phyloP scores from a whole-genome alignment of 768 basidiomycete species.

The Russula virescens region DNA sequence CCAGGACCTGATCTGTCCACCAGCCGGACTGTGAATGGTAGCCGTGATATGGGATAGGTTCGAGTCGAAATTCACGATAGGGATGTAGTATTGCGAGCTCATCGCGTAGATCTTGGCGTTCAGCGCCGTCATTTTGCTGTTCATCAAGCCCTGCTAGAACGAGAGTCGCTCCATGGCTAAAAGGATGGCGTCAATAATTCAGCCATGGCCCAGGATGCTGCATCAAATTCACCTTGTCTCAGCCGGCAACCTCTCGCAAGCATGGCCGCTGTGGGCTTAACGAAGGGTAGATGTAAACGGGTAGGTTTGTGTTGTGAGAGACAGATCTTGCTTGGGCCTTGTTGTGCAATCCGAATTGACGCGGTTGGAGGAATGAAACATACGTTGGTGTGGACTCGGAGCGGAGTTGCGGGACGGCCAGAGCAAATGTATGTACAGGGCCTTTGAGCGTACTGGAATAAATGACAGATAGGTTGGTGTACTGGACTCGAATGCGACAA shows the following conservation, averaged over 20 bases:
- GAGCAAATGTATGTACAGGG: neutral
- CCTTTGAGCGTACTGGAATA: neutral
- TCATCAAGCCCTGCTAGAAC: constrained; percentile 1
- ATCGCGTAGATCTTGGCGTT: neutral
- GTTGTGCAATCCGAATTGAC: neutral
- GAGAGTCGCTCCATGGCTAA: neutral
- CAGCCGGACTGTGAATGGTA: too few relatives aligned
- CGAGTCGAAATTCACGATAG: too few relatives aligned
- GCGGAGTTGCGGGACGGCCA: neutral
- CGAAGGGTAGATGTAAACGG: too few relatives aligned
- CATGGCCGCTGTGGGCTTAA: neutral
- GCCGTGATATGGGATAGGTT: too few relatives aligned
- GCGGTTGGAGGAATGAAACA: neutral
- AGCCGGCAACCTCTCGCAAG: too few relatives aligned
- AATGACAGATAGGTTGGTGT: neutral
- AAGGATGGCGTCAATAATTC: neutral
- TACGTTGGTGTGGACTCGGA: neutral
- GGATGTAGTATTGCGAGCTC: too few relatives aligned
- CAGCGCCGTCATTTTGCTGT: neutral
- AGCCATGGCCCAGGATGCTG: neutral
- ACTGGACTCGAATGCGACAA: neutral
- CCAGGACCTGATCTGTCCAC: too few relatives aligned
- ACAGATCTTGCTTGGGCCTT: neutral
- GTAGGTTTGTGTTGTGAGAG: too few relatives aligned
- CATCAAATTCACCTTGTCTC: neutral